Evolutionary conservation across 352 stramenopile genomes (phyloP), one percentile per base, ranked within the genome.

Genomic region (Blastocystis hominis): DNA sequence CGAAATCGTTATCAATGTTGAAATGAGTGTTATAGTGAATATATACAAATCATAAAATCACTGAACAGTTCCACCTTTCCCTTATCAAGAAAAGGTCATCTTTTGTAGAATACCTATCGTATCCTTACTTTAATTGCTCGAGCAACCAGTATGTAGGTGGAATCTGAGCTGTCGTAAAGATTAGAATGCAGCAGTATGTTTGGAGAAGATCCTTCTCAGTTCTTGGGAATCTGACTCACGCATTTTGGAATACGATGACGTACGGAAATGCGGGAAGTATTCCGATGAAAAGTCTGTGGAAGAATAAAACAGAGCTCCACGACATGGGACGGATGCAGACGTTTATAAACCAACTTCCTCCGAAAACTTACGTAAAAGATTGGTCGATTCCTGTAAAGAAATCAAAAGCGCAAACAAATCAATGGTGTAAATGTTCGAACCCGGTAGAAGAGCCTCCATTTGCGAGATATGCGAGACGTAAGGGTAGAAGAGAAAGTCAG

Each of bases 181-280:
- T 17, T 78, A 78, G 68, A 62, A 78, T 78, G 68, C 68, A 78
- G 30, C 15, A 30, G 68, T 78, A n/a, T 30, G 68, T 78, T n/a
- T 62, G 68, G 20, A 78, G 59, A 61, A 78, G 68, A 78, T 78
- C 68, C 68, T 78, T 78, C 42, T 78, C 68, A 15, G 68, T 78
- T 40, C 15, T 78, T 6, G 56, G 36, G 24, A 50, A 78, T 78
- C 34, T 78, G 40, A 78, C 68, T 34, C 68, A 61, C 34, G 68
- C 68, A 7, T 78, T 78, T 78, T 78, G 68, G 68, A 78, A 78
- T 61, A 44, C 44, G 24, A 78, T 78, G 68, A 78, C 68, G 10
- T 78, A 78, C 50, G 68, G 68, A 20, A 78, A 78, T 44, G 20
- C 68, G 13, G 68, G 68, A n/a, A 78, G 68, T 61, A 78, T 78